These are phyloP conservation scores for Aspergillus japonicus DNA, from an alignment of 2,329 filamentous ascomycete species.

Conservation along the genomic window DNA sequence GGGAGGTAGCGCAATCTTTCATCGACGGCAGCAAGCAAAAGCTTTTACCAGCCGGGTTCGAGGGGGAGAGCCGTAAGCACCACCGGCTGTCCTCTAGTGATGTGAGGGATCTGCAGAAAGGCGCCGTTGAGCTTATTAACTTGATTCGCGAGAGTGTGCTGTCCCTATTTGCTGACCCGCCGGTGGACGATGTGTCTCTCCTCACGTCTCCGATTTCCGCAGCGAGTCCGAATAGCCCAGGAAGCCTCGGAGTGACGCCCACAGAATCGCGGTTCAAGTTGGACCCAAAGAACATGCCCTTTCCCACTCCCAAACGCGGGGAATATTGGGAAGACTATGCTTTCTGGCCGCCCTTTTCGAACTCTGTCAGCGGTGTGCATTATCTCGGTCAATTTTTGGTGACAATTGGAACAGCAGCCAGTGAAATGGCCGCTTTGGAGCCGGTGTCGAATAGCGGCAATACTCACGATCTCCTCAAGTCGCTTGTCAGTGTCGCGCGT, in stretches of 20 bases:
- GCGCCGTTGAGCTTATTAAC: constrained; percentile 76
- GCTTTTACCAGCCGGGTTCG: constrained; percentile 74
- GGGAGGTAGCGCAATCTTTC: constrained; percentile 88
- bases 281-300: constrained; percentile 73
- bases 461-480: constrained; percentile 69
- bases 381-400: constrained; percentile 81
- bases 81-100: constrained; percentile 74
- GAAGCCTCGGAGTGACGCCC: constrained; percentile 53
- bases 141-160: constrained; percentile 76
- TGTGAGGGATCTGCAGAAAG: constrained; percentile 70
- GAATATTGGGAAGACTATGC: constrained; percentile 91
- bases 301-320: constrained; percentile 72
- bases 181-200: constrained; percentile 84
- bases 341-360: constrained; percentile 93
- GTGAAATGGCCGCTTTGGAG: constrained; percentile 75
- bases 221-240: constrained; percentile 65
- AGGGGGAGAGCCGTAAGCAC: constrained; percentile 76
- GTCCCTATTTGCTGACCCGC: constrained; percentile 81
- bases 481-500: constrained; percentile 72
- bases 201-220: constrained; percentile 77
- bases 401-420: constrained; percentile 80
- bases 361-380: constrained; percentile 86
- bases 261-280: constrained; percentile 74
- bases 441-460: constrained; percentile 59
- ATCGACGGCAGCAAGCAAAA: constrained; percentile 82